Evolutionary conservation across 177 flowering plant genomes (phyloP), one percentile per base, ranked within the genome.

Genomic region (Vitis hybrid): DNA sequence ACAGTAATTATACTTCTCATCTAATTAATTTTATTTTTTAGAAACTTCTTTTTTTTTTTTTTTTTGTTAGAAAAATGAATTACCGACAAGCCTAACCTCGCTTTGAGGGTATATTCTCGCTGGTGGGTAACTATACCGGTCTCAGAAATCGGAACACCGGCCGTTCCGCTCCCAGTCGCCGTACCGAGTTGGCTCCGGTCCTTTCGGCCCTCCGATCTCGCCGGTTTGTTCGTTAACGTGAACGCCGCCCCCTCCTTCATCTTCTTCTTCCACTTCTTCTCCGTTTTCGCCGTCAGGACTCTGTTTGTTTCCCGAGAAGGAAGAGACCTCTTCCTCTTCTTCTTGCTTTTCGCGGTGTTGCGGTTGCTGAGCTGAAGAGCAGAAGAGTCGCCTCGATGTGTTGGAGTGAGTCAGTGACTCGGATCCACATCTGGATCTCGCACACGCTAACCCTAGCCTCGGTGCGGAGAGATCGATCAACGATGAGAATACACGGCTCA

Each of bases 141-240:
- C 56, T 79, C 70, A 87, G 21, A 87, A 87, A 77, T 87, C 90
- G 59, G 56, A 85, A 81, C 90, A 87, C 15, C 90, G 86, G 52
- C 91, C 91, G 57, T 75, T 77, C 19, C 76, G 83, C 63, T 88
- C 89, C 91, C 91, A 88, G 69, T 88, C 89, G 52, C 91, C 91
- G 68, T 79, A 86, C 6, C 91, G 81, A 3, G 91, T 88, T 10
- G 98, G 98, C 77, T 93, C 98, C 12, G 95, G 98, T 0, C 98
- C 98, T 70, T 26, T 79, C 0, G 98, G 98, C 21, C 98, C 98
- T 10, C 95, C 97, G 59, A 91, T 59, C 75, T 93, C 98, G n/a
- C 93, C 93, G 0, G 93, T 88, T 70, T 76, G 69, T 61, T 79
- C 73, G 32, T 91, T 88, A 50, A 86, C 79, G 18, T 60, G 49